Evolutionary conservation across 1,284 basidiomycete genomes (phyloP).

Genomic region (Polyporus tsugae): DNA sequence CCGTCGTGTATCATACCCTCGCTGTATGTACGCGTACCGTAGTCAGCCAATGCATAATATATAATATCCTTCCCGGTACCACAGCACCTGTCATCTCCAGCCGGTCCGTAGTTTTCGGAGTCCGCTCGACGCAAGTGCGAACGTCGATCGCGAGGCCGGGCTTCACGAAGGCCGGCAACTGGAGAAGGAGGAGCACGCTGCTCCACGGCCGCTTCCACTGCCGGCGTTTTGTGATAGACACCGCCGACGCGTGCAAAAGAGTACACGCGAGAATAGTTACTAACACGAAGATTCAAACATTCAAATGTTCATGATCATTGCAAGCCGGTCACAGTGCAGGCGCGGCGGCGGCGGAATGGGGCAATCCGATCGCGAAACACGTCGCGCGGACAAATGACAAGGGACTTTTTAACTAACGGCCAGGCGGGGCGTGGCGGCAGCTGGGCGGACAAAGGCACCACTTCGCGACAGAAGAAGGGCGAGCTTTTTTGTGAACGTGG

Average conservation of each 20-base stretch:
- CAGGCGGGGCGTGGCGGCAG: not conserved
- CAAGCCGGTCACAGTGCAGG: not conserved
- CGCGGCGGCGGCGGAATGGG: not conserved
- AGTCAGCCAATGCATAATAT: constrained; percentile 31
- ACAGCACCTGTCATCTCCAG: not conserved
- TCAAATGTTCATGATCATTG: not conserved
- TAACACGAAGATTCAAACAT: not conserved
- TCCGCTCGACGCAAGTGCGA: not conserved
- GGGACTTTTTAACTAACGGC: not conserved
- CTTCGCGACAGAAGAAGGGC: constrained; percentile 8
- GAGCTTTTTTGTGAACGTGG: not conserved
- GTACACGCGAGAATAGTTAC: not conserved
- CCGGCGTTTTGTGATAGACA: constrained; percentile 1
- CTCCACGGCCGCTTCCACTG: not conserved
- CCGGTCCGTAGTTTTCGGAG: constrained; percentile 3
- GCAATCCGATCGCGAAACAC: not conserved
- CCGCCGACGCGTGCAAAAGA: not conserved
- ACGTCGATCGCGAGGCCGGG: not conserved
- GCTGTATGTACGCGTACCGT: constrained; percentile 32
- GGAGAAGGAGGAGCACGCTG: not conserved
- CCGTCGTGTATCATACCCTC: constrained; percentile 19
- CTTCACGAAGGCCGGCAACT: constrained; percentile 6
- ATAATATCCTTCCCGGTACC: constrained; percentile 20
- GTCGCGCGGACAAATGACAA: not conserved
- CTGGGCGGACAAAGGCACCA: not conserved